Conservation (phyloP, 2,329 filamentous ascomycete species). For the Colletotrichum higginsianum region DNA sequence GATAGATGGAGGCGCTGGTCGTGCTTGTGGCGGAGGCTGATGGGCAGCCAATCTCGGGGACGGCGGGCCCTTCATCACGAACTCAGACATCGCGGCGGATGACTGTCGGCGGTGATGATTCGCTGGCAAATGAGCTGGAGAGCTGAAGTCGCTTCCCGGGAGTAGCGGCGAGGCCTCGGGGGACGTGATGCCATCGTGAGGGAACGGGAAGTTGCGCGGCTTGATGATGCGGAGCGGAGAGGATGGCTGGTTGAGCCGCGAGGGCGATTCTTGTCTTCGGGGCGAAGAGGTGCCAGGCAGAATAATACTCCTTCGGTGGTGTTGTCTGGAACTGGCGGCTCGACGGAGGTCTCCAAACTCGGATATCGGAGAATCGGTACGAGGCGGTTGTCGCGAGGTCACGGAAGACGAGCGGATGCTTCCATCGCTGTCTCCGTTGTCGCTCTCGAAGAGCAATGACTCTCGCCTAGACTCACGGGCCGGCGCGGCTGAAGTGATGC, state of each 20-base stretch:
- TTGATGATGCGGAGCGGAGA: slow-evolving; percentile 91
- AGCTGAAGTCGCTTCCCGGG: slow-evolving; percentile 84
- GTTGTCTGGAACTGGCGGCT: slow-evolving; percentile 83
- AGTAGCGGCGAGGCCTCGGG: slow-evolving; percentile 93
- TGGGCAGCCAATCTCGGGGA: slow-evolving; percentile 87
- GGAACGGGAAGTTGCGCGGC: slow-evolving; percentile 74
- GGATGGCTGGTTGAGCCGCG: slow-evolving; percentile 80
- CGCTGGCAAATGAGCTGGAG: slow-evolving; percentile 73
- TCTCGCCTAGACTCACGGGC: slow-evolving; percentile 79
- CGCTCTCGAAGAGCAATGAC: slow-evolving; percentile 86
- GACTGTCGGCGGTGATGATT: slow-evolving; percentile 90
- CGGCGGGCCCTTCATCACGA: slow-evolving; percentile 76
- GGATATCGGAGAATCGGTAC: slow-evolving; percentile 92
- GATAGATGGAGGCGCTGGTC: slow-evolving; percentile 93
- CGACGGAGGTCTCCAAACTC: slow-evolving; percentile 84
- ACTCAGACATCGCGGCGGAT: slow-evolving; percentile 85
- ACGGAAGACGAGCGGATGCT: slow-evolving; percentile 87
- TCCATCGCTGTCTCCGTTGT: slow-evolving; percentile 88
- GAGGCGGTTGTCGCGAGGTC: slow-evolving; percentile 75
- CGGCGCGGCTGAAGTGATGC: slow-evolving; percentile 69
- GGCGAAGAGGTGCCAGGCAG: slow-evolving; percentile 85
- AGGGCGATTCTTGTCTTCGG: slow-evolving; percentile 90
- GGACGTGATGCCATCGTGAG: slow-evolving; percentile 79
- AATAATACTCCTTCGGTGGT: slow-evolving; percentile 89
- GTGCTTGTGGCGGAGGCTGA: slow-evolving; percentile 85